Evolutionary conservation across 2,329 filamentous ascomycete genomes (phyloP), one percentile per base, ranked within the genome.

Genomic region (Sclerotinia glacialis): DNA sequence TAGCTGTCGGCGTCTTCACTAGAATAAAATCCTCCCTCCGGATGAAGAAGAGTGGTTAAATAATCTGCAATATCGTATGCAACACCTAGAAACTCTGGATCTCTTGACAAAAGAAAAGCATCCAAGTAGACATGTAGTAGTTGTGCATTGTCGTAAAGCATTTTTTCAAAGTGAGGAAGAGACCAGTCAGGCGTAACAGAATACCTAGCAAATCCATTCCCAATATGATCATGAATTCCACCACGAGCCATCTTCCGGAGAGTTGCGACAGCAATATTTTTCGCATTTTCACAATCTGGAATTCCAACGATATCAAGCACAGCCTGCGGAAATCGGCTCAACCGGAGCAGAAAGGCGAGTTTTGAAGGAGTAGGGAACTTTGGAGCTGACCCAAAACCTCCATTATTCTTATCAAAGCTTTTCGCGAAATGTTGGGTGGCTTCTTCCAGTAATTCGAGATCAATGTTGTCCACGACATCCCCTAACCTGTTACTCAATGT

Each of bases 151-250:
- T 98, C 95, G 65, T 92, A 93, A 12, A 97, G 85, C 85, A 98
- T 93, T 81, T 98, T 98, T 80, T 99, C 95, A 73, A 98, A 99
- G 77, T 97, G 93, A 14, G 95, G 95, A 56, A 98, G 81, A 69
- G 90, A 91, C 95, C 95, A 99, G 78, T 98, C 91, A 18, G 87
- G 82, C 0, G 94, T 98, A 9, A 96, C 90, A 18, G 92, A 96
- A 76, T 96, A 97, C 62, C 94, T 86, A 47, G 89, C 86, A 73
- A 93, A 92, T 8, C 91, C 91, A 74, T 90, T 85, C 53, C 91
- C 90, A 68, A 94, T 85, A 69, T 91, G 89, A 73, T 93, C 90
- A 69, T 90, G 85, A 63, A 91, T 87, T 18, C 87, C 89, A 26
- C 89, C 88, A 59, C 85, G 83, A 21, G 86, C 86, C 86, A 98